Conservation (phyloP, 768 basidiomycete genomes). For the Tylopilus sp. region DNA sequence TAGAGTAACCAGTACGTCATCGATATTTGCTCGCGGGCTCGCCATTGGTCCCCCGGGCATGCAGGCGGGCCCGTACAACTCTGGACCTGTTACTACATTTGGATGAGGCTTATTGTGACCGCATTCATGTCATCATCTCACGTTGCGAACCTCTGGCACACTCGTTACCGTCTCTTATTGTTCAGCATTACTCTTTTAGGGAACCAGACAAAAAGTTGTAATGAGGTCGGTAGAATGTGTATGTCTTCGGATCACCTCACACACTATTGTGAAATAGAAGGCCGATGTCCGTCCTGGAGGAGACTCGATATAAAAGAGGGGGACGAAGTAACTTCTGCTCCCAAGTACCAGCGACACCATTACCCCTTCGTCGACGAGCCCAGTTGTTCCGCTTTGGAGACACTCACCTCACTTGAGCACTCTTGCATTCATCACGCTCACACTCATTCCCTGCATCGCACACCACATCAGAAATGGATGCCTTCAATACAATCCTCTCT, state of each 20-base stretch:
- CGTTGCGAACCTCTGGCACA: neutral
- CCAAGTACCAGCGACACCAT: constrained; percentile 8
- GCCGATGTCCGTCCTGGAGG: neutral
- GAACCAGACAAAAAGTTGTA: neutral
- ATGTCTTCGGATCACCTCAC: neutral
- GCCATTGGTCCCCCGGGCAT: too few relatives aligned
- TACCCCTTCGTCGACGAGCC: constrained; percentile 1
- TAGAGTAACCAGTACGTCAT: neutral
- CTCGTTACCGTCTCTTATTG: constrained; percentile 18
- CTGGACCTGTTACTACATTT: constrained; percentile 22
- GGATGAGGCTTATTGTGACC: constrained; percentile 19
- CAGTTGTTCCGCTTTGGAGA: neutral
- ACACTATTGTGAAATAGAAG: neutral
- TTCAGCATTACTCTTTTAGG: constrained; percentile 9
- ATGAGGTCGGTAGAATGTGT: neutral
- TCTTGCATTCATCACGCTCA: neutral
- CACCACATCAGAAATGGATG: constrained; percentile 18
- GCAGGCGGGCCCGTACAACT: neutral
- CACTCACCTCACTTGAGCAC: neutral
- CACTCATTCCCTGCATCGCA: neutral
- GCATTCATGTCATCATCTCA: constrained; percentile 4
- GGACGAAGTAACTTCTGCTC: neutral
- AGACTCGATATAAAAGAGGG: constrained; percentile 16
- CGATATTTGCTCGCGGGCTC: neutral
- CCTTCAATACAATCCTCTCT: constrained; percentile 16